Evolutionary conservation across 1,284 basidiomycete species (phyloP).

Genomic region (Retiboletus flavoniger): DNA sequence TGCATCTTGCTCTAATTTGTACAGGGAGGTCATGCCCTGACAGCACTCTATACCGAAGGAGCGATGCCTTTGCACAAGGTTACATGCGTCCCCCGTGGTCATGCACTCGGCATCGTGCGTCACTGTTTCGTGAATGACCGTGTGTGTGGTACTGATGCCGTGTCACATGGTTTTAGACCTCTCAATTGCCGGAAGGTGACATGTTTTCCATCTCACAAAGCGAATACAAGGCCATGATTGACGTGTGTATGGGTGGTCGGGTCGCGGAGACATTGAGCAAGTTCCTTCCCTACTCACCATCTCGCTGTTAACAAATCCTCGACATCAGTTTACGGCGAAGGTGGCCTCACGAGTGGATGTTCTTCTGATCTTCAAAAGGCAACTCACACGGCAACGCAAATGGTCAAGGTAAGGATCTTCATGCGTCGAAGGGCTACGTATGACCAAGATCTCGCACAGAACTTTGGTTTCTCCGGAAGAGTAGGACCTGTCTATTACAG

Average conservation of each 20-base stretch:
- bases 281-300: slow-evolving; percentile 22
- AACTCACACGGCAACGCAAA: slow-evolving; percentile 76
- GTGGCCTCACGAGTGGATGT: slow-evolving; percentile 89
- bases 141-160: slow-evolving; percentile 10
- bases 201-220: slow-evolving; percentile 67
- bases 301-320: slow-evolving; percentile 3
- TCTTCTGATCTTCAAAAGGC: slow-evolving; percentile 82
- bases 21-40: slow-evolving; percentile 88
- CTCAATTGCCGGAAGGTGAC: slow-evolving; percentile 84
- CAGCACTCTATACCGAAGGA: slow-evolving; percentile 87
- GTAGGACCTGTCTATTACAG: slow-evolving; percentile 82
- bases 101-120: slow-evolving; percentile 83
- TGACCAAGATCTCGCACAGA: slow-evolving; percentile 36
- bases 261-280: slow-evolving; percentile 88
- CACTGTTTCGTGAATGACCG: not conserved
- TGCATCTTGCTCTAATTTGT: slow-evolving; percentile 13
- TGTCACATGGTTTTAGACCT: slow-evolving; percentile 55
- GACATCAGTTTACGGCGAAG: slow-evolving; percentile 75
- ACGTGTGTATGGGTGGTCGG: slow-evolving; percentile 90
- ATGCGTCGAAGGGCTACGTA: not conserved
- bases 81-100: slow-evolving; percentile 91
- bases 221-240: slow-evolving; percentile 77
- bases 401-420: slow-evolving; percentile 73
- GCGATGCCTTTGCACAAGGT: slow-evolving; percentile 96
- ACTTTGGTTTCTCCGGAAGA: slow-evolving; percentile 84